A percentile compares a stretch with the other conserved stretches of the same genome.
Evolutionary conservation across 768 basidiomycete genomes (phyloP).

Genomic region (Pleurotus tuoliensis): DNA sequence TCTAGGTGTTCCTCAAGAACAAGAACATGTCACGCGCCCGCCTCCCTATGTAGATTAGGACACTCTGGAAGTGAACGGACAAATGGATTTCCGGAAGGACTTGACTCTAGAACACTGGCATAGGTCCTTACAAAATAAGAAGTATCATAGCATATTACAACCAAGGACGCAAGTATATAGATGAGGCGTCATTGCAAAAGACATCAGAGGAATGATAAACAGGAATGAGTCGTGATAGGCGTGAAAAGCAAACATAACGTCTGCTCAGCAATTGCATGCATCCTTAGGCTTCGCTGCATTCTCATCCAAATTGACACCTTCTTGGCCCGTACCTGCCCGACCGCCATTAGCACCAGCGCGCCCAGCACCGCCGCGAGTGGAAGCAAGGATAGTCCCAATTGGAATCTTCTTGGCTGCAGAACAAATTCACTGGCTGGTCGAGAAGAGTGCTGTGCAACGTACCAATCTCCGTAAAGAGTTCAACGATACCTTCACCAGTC

Average conservation of each 20-base stretch:
- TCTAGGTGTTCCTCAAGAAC: slow-evolving; percentile 46
- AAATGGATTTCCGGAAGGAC: too few species aligned
- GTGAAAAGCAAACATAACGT: slow-evolving; percentile 20
- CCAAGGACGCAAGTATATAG: not conserved
- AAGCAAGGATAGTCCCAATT: slow-evolving; percentile 92
- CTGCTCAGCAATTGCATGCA: slow-evolving; percentile 74
- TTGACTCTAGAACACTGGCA: not conserved
- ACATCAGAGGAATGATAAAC: slow-evolving; percentile 12
- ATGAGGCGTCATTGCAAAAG: slow-evolving; percentile 8
- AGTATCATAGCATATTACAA: slow-evolving; percentile 16
- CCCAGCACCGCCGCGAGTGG: slow-evolving; percentile 65
- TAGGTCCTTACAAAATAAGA: not conserved
- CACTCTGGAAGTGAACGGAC: not conserved
- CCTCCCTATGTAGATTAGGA: slow-evolving; percentile 61
- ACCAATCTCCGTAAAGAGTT: slow-evolving; percentile 99
- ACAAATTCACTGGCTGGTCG: slow-evolving; percentile 5
- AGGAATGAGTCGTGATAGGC: slow-evolving; percentile 10
- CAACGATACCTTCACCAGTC: slow-evolving; percentile 92
- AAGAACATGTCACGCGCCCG: slow-evolving; percentile 51
- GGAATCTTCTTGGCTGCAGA: slow-evolving; percentile 54
- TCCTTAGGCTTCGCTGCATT: slow-evolving; percentile 65
- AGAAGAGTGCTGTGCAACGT: slow-evolving; percentile 17
- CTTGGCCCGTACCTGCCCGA: slow-evolving; percentile 49
- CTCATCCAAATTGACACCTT: slow-evolving; percentile 68
- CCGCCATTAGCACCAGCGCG: slow-evolving; percentile 54